Evolutionary conservation across 176 grass and related monocot species (phyloP).

Genomic region (Oryza rufipogon): DNA sequence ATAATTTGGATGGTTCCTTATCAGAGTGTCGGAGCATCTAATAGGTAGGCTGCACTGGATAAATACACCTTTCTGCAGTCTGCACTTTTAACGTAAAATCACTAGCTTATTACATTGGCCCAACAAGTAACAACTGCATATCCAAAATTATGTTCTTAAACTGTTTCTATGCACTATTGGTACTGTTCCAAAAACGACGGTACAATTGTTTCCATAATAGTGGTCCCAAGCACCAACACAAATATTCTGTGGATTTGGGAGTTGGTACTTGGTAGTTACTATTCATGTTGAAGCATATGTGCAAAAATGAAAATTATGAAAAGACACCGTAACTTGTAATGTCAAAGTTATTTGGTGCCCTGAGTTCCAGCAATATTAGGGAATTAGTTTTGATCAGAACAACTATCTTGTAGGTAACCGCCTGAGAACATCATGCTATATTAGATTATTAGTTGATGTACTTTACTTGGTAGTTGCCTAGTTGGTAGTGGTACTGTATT

Average conservation of each 20-base stretch:
- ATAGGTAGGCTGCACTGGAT: slow-evolving; percentile 33
- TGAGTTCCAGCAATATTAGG: background rate
- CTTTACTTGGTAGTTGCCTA: background rate
- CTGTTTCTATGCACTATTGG: background rate
- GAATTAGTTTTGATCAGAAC: background rate
- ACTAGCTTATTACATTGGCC: too few species aligned
- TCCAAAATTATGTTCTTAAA: slow-evolving; percentile 9
- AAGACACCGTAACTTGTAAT: slow-evolving; percentile 14
- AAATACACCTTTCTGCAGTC: slow-evolving; percentile 2
- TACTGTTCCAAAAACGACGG: background rate
- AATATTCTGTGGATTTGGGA: background rate
- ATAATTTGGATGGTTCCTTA: slow-evolving; percentile 41
- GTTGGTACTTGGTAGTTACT: slow-evolving; percentile 21
- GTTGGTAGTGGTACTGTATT: background rate
- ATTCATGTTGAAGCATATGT: slow-evolving; percentile 1
- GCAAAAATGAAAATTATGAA: slow-evolving; percentile 23
- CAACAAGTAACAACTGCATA: slow-evolving; percentile 20
- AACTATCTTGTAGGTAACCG: background rate
- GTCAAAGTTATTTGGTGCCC: slow-evolving; percentile 19
- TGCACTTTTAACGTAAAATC: slow-evolving; percentile 18
- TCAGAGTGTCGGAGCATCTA: slow-evolving; percentile 34
- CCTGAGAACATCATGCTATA: slow-evolving; percentile 12
- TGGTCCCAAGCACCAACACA: slow-evolving; percentile 14
- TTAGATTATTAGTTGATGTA: background rate
- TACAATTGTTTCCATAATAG: slow-evolving; percentile 26